Base-by-base conservation (phyloP, 768 basidiomycete species). In the Tylopilus sp. region DNA sequence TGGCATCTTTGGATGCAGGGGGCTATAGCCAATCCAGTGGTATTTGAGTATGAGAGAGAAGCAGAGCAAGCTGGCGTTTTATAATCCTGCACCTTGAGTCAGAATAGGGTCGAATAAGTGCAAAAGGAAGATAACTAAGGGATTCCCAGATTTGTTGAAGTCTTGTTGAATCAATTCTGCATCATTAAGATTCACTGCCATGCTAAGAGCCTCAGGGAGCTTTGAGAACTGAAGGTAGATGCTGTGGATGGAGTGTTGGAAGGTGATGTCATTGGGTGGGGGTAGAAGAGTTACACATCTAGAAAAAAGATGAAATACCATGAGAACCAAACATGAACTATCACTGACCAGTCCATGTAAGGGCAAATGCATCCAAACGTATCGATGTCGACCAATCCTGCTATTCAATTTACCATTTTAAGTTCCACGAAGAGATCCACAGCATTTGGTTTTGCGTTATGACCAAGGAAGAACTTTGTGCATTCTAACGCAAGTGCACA, bases 381-480 rank as follows among this genome's bases (percentile, higher is more conserved):
- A 71, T 95, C 89, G 25, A 85, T 79, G 61, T 98, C 95, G 19
- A 97, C 87, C 38, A 94, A 72, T 12, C 82, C 74, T 17, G 81
- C 78, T 58, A 98, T 85, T 63, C 83, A 81, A 55, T 85, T 79
- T 24, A 97, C 86, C 59, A 89, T 88, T 69, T 99, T 97, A 59
- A 98, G 73, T 63, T 98, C 97, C 63, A 97, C 86, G 53, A 98
- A 74, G 30, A 98, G 76, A 73, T 98, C 97, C 29, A 99, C 95
- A 0, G 96, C 97, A 67, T 99, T 97, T 28, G 94, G 95, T 71
- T 99, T 97, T 11, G 95, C 97, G 64, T 99, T 98, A 69, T 98
- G 97, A 17, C 79, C 77, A 13, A 98, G 75, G 58, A 98, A 78
- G 77, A 98, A 99, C 13, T 77, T 84, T 8, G 94, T 89, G 63